Percentiles rank a stretch among this genome's conserved stretches.
Evolutionary conservation across 139 green algal genomes (phyloP).

Genomic region (Closterium sp.): DNA sequence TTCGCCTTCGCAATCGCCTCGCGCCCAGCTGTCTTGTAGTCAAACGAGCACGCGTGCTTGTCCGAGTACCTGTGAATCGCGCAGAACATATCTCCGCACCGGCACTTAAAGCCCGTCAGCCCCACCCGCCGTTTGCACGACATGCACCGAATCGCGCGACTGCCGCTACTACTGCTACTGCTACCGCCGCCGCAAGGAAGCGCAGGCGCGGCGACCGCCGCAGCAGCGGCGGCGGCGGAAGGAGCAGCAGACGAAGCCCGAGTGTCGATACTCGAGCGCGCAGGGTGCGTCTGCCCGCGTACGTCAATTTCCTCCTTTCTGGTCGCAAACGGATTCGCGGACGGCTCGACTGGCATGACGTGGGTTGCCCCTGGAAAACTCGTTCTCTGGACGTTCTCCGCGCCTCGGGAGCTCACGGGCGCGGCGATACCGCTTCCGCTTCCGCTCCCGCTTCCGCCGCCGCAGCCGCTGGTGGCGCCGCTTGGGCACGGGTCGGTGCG

Average conservation of each 20-base stretch:
- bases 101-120: slow-evolving; percentile 87
- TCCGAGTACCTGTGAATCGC: slow-evolving; percentile 79
- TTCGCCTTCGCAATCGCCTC: slow-evolving; percentile 64
- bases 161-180: neutral
- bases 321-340: neutral
- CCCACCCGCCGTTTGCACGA: slow-evolving; percentile 71
- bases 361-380: neutral
- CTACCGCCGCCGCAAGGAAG: no score
- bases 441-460: no score
- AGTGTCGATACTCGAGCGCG: neutral
- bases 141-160: slow-evolving; percentile 37
- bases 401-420: neutral
- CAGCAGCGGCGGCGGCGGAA: neutral
- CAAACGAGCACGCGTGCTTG: slow-evolving; percentile 78
- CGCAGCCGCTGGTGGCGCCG: neutral
- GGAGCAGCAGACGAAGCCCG: neutral
- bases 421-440: neutral
- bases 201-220: neutral
- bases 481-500: neutral
- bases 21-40: slow-evolving; percentile 71
- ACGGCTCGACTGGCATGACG: neutral
- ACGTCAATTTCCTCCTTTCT: neutral
- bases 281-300: neutral
- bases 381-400: neutral
- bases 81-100: slow-evolving; percentile 78